Percentiles rank a stretch among this genome's conserved stretches.
Evolutionary conservation across 352 stramenopile species (phyloP).

Genomic region (Blastocystis sp.): DNA sequence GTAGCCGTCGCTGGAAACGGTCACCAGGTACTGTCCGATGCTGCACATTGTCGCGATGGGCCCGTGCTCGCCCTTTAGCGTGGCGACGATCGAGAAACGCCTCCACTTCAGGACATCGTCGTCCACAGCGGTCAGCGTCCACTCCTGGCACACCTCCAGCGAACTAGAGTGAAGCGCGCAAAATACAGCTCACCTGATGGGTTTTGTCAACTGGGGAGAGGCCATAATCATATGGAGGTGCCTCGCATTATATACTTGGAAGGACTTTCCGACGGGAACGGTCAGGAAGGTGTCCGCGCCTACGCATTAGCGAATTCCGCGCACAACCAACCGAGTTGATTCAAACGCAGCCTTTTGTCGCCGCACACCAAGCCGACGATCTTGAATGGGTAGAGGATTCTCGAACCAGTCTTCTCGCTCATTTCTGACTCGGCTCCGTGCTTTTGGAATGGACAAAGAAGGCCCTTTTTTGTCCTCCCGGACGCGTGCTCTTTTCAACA

Average conservation of each 20-base stretch:
- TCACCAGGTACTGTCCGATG: constrained; percentile 69
- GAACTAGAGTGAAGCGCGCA: neutral
- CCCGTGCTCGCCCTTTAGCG: constrained; percentile 17
- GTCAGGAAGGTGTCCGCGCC: constrained; percentile 75
- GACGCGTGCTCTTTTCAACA: neutral
- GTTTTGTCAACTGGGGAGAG: constrained; percentile 80
- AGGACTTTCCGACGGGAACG: constrained; percentile 81
- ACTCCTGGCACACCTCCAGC: constrained; percentile 77
- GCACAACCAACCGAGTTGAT: constrained; percentile 27
- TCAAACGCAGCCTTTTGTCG: constrained; percentile 12
- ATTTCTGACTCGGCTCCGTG: neutral
- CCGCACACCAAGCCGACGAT: constrained; percentile 55
- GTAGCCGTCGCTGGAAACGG: constrained; percentile 42
- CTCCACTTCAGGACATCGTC: constrained; percentile 75
- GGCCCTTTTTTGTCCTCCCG: neutral
- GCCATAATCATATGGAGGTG: constrained; percentile 81
- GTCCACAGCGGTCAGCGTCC: constrained; percentile 77
- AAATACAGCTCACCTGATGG: constrained; percentile 76
- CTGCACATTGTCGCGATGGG: constrained; percentile 3
- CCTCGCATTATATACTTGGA: constrained; percentile 84
- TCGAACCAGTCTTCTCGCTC: constrained; percentile 65
- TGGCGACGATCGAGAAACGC: constrained; percentile 50
- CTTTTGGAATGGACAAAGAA: constrained; percentile 3
- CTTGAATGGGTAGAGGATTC: constrained; percentile 61
- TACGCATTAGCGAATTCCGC: neutral